A percentile compares a stretch with the other conserved stretches of the same genome.
Conservation (phyloP, 2,329 filamentous ascomycete species). For the Clarireedia sp. region DNA sequence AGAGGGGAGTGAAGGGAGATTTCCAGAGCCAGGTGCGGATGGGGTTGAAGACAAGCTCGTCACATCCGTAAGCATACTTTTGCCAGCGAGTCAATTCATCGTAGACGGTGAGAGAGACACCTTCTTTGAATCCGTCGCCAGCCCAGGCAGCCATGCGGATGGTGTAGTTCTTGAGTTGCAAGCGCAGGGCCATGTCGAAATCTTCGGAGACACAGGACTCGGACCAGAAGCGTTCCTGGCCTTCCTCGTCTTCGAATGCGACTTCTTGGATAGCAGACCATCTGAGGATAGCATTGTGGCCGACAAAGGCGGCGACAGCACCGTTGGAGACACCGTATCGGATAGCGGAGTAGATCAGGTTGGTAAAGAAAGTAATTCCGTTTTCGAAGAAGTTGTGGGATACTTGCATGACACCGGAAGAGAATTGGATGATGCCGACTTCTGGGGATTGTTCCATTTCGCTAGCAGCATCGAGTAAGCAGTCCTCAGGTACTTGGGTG, state of each 20-base stretch:
- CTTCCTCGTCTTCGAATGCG: conserved; percentile 44
- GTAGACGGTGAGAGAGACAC: conserved; percentile 64
- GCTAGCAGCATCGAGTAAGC: conserved; percentile 60
- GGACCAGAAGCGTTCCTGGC: conserved; percentile 59
- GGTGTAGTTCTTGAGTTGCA: conserved; percentile 61
- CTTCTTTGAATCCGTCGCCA: conserved; percentile 62
- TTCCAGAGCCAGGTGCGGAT: conserved; percentile 51
- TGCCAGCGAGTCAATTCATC: conserved; percentile 66
- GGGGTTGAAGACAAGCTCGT: conserved; percentile 63
- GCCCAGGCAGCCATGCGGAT: conserved; percentile 63
- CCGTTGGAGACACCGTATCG: conserved; percentile 62
- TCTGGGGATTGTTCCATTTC: conserved; percentile 65
- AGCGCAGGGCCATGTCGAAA: conserved; percentile 65
- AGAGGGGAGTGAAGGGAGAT: conserved; percentile 58
- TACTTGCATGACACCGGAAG: conserved; percentile 70
- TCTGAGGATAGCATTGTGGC: conserved; percentile 67
- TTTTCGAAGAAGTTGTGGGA: conserved; percentile 66
- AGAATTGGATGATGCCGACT: conserved; percentile 65
- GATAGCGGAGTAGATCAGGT: conserved; percentile 68
- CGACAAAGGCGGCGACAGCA: conserved; percentile 63
- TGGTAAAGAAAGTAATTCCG: conserved; percentile 68
- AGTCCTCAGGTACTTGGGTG: conserved; percentile 59
- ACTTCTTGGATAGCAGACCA: conserved; percentile 58
- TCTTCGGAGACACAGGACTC: conserved; percentile 70
- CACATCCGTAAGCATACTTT: conserved; percentile 65